Evolutionary conservation across 2,329 filamentous ascomycete genomes (phyloP).

Genomic region (Fusarium mangiferae): DNA sequence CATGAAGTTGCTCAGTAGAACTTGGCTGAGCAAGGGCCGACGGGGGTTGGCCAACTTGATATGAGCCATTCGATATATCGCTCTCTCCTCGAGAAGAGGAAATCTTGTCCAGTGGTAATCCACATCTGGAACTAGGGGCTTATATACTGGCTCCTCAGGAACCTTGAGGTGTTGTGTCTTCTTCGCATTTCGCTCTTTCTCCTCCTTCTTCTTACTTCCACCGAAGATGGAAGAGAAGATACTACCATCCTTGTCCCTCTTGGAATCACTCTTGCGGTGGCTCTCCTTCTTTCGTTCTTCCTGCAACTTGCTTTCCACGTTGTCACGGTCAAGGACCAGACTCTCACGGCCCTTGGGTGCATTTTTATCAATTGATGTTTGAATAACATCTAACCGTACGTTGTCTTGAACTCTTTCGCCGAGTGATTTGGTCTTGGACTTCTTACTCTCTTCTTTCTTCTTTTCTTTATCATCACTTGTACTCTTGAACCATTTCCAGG

Average conservation of each 20-base stretch:
- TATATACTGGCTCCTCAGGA: slow-evolving; percentile 81
- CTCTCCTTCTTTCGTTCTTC: slow-evolving; percentile 87
- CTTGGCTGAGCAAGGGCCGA: slow-evolving; percentile 90
- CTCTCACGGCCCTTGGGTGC: slow-evolving; percentile 80
- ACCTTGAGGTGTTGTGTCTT: slow-evolving; percentile 78
- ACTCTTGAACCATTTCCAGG: slow-evolving; percentile 80
- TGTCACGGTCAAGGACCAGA: slow-evolving; percentile 83
- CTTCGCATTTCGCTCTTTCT: slow-evolving; percentile 78
- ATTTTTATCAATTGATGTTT: slow-evolving; percentile 82
- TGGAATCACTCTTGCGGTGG: slow-evolving; percentile 78
- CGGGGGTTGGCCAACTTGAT: slow-evolving; percentile 99
- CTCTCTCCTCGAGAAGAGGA: slow-evolving; percentile 92
- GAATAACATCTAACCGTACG: slow-evolving; percentile 84
- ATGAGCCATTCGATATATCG: slow-evolving; percentile 98
- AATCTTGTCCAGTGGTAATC: slow-evolving; percentile 98
- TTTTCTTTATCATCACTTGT: slow-evolving; percentile 77
- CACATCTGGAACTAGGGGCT: slow-evolving; percentile 82
- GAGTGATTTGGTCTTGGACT: slow-evolving; percentile 70
- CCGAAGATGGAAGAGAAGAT: slow-evolving; percentile 96
- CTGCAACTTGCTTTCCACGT: slow-evolving; percentile 74
- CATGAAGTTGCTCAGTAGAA: slow-evolving; percentile 99
- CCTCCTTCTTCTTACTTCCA: slow-evolving; percentile 85
- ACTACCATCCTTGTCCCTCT: slow-evolving; percentile 92
- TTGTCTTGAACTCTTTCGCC: slow-evolving; percentile 76
- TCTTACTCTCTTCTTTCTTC: slow-evolving; percentile 71